These are phyloP conservation scores for Pseudognaphalium luteoalbum DNA, from an alignment of 129 eudicot genomes.

Conservation along the genomic window DNA sequence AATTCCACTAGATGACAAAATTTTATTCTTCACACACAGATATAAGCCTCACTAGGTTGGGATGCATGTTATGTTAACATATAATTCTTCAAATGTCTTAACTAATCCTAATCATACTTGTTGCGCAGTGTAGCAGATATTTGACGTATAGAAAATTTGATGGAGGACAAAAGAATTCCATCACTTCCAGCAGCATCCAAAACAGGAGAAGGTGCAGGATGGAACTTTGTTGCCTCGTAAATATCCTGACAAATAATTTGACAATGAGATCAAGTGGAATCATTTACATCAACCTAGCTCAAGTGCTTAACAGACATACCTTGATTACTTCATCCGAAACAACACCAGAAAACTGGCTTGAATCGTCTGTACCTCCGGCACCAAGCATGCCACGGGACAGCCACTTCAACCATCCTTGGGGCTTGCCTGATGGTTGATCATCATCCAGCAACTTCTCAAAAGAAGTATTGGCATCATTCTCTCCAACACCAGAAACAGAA, in stretches of 20 bases:
- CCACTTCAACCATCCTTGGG: constrained; percentile 99
- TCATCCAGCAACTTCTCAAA: constrained; percentile 53
- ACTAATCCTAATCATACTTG: constrained; percentile 41
- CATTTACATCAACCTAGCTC: not conserved
- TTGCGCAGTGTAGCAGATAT: constrained; percentile 59
- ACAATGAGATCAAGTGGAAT: constrained; percentile 18
- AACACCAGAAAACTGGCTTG: constrained; percentile 90
- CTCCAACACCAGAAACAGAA: constrained; percentile 44
- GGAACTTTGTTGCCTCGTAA: constrained; percentile 94
- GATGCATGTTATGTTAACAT: constrained; percentile 4
- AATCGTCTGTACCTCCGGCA: constrained; percentile 97
- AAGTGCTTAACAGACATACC: constrained; percentile 42
- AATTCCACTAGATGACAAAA: not conserved
- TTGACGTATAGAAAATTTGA: constrained; percentile 54
- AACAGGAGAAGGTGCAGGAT: constrained; percentile 54
- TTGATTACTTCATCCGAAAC: constrained; percentile 93
- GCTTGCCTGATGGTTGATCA: constrained; percentile 57
- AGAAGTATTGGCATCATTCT: constrained; percentile 36
- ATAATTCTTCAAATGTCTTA: not conserved
- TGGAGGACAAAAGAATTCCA: constrained; percentile 51
- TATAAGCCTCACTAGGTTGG: not conserved
- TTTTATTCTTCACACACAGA: not conserved
- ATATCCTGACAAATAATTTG: constrained; percentile 62
- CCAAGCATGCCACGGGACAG: constrained; percentile 98
- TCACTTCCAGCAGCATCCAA: constrained; percentile 55